phyloP scores from a whole-genome alignment of 1,139 yeast genomes.

The Candida sp. region DNA sequence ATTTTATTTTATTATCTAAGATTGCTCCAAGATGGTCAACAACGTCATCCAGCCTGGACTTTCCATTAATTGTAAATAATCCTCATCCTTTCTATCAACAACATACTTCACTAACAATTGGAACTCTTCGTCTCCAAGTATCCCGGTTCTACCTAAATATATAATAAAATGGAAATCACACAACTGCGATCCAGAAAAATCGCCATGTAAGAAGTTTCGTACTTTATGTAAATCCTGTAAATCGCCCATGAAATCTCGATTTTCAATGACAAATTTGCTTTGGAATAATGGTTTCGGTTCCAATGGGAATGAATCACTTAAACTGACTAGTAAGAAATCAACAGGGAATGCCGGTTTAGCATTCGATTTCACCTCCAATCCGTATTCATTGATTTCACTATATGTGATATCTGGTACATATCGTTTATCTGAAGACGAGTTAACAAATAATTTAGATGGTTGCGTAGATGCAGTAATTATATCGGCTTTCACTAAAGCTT shows the following conservation, averaged over 20 bases:
- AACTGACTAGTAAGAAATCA: slow-evolving; percentile 82
- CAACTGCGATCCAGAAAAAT: slow-evolving; percentile 36
- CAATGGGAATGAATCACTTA: slow-evolving; percentile 91
- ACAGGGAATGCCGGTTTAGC: slow-evolving; percentile 98
- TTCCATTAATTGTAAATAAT: slow-evolving; percentile 55
- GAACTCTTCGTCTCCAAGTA: slow-evolving; percentile 52
- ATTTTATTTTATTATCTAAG: not conserved
- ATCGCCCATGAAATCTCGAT: slow-evolving; percentile 72
- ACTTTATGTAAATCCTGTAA: slow-evolving; percentile 57
- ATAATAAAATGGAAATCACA: slow-evolving; percentile 73
- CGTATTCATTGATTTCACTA: slow-evolving; percentile 83
- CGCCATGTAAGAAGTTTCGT: slow-evolving; percentile 41
- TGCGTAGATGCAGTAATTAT: slow-evolving; percentile 85
- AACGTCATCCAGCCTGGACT: slow-evolving; percentile 78
- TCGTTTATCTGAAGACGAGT: slow-evolving; percentile 63
- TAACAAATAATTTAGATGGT: slow-evolving; percentile 83
- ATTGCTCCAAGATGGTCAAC: slow-evolving; percentile 51
- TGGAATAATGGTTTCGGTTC: slow-evolving; percentile 51
- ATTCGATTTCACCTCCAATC: slow-evolving; percentile 77
- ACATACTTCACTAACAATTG: slow-evolving; percentile 42
- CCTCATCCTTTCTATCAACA: slow-evolving; percentile 32
- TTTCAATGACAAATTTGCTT: slow-evolving; percentile 66
- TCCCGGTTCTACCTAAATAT: slow-evolving; percentile 52
- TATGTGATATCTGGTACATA: slow-evolving; percentile 96
- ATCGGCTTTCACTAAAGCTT: slow-evolving; percentile 84